Conservation (phyloP, 345 rosid species). For the Trapa bicornis region DNA sequence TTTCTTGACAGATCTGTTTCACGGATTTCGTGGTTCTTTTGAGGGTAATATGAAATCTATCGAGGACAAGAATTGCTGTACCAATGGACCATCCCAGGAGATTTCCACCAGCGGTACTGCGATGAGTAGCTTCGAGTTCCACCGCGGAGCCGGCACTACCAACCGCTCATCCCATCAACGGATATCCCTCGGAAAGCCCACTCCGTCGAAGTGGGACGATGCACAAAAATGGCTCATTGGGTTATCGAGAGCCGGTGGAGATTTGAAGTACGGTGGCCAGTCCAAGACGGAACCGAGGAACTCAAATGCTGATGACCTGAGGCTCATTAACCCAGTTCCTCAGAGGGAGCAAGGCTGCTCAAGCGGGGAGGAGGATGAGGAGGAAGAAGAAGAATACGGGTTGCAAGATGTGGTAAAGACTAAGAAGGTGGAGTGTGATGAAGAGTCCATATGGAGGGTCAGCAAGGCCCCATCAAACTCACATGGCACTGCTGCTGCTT, state of each 20-base stretch:
- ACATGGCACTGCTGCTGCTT: not conserved
- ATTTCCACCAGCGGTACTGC: constrained; percentile 19
- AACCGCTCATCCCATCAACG: constrained; percentile 52
- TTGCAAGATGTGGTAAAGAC: constrained; percentile 37
- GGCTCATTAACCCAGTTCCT: constrained; percentile 76
- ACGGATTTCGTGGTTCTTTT: constrained; percentile 5
- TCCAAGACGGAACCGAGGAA: constrained; percentile 46
- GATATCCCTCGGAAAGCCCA: constrained; percentile 65
- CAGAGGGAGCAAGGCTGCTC: constrained; percentile 51
- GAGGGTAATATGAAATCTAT: constrained; percentile 51
- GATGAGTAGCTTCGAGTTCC: constrained; percentile 51
- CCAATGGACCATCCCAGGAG: constrained; percentile 38
- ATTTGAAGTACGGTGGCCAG: constrained; percentile 27
- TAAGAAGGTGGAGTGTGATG: constrained; percentile 68
- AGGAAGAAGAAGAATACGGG: constrained; percentile 26
- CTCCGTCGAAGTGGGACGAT: constrained; percentile 98
- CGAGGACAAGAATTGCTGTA: constrained; percentile 44
- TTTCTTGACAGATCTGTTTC: constrained; percentile 1
- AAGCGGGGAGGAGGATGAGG: constrained; percentile 42
- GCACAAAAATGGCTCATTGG: constrained; percentile 99
- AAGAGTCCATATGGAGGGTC: constrained; percentile 51
- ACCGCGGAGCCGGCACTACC: constrained; percentile 40
- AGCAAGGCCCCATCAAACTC: constrained; percentile 22
- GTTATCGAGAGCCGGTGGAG: constrained; percentile 48
- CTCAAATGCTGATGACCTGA: constrained; percentile 83